Evolutionary conservation across 2,329 filamentous ascomycete genomes (phyloP), one percentile per base, ranked within the genome.

Genomic region (Penicillium sp.): DNA sequence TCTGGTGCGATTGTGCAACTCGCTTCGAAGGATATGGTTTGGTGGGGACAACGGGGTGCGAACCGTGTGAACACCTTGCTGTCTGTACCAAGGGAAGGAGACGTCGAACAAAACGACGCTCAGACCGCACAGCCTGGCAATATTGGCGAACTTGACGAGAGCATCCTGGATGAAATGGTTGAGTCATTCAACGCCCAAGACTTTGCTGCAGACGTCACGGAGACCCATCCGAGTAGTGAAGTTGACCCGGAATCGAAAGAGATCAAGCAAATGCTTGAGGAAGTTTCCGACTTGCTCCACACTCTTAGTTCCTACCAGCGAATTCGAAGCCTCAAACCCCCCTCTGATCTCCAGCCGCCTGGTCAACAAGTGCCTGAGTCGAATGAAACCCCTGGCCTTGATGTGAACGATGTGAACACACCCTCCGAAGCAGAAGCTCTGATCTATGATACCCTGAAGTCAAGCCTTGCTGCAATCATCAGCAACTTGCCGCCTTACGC

Each of bases 401-500:
- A 68, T 15, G 41, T 52, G 10, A 78, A 77, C 18, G 79, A 74
- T 44, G 74, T 80, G 1, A 76, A 77, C 10, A 75, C 72, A 2
- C 85, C 85, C 6, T 82, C 82, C 0, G 73, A 78, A 18, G 79
- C 81, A 31, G 85, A 87, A 62, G 70, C 78, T 37, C 76, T 77
- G 38, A 75, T 82, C 0, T 96, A 95, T 68, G 81, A 90, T 60
- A 81, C 86, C 27, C 79, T 96, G 50, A 91, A 88, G 68, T 82
- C 86, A 4, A 90, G 92, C 67, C 77, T 96, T 21, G 79, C 84
- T 0, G 77, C 91, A 31, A 84, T 96, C 59, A 82, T 96, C 57
- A 82, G 87, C 60, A 85, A 82, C 38, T 76, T 96, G 12, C 91
- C 91, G 1, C 91, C 91, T 1, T 94, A 91, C 68, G 89, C 89